Base-by-base conservation (phyloP, 805 yeast species). In the Candida ficus region DNA sequence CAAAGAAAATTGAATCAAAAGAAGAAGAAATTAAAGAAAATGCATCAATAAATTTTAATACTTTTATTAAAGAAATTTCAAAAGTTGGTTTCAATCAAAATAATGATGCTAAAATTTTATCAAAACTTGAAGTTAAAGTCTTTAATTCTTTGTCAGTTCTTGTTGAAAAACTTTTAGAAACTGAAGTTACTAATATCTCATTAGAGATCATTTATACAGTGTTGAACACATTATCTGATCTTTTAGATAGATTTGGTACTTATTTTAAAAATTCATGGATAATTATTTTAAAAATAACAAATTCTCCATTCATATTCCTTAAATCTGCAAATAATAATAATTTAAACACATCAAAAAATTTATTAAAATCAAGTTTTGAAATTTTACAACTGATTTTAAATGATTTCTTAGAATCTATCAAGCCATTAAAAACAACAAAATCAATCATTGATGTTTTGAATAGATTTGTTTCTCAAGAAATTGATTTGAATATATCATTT, bases 401-500 rank as follows among this genome's bases (percentile, higher is more conserved):
- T 54, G 97, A 91, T 56, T 88, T 91, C 53, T 61, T 93, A 35
- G 79, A 76, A 29, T 67, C 79, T 4, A 65, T 93, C 10, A 36
- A 33, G 17, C 95, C 97, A 0, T 60, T 71, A 26, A 63, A 67
- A n/a, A 82, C 81, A 41, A 67, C 86, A 28, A 74, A 72, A 43
- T 67, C 71, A 3, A 71, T 90, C 30, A 77, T 89, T 43, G 88
- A 86, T 47, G 78, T 90, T 1, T 65, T 91, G 28, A 75, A 71
- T 51, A 74, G 78, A 46, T 91, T 87, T 60, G 80, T 87, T 26
- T 62, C 71, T 2, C 98, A 93, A 53, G 63, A 60, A 1, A 68
- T 67, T 46, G 96, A 91, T 49, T 60, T 91, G 48, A 91, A 91
- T 58, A 85, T 88, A 17, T 86, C 97, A 0, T 89, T 91, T 57